Conservation (phyloP, 2,329 filamentous ascomycete genomes). For the Microsporum canis region DNA sequence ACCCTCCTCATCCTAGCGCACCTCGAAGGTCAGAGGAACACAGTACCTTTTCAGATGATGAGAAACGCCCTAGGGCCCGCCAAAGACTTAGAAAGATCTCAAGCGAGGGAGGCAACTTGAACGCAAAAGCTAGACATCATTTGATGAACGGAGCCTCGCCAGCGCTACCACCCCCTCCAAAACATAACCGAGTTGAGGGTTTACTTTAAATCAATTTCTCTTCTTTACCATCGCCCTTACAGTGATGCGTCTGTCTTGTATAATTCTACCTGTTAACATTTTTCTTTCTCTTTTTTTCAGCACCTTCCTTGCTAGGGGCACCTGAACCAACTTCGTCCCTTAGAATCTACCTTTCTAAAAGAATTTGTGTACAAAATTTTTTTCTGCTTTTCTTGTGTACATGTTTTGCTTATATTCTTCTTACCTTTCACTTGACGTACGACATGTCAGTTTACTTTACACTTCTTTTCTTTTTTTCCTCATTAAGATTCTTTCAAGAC, state of each 20-base stretch:
- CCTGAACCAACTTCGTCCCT: neutral
- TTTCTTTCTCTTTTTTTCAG: constrained; percentile 3
- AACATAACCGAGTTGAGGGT: constrained; percentile 24
- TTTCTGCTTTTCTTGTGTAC: neutral
- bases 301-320: neutral
- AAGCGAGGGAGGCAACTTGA: constrained; percentile 41
- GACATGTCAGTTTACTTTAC: neutral
- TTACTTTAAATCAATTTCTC: constrained; percentile 25
- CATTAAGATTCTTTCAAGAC: neutral
- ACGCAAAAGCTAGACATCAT: constrained; percentile 35
- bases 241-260: neutral
- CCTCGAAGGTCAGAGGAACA: constrained; percentile 22
- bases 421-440: constrained; percentile 3
- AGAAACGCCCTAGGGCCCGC: constrained; percentile 28
- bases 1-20: constrained; percentile 6
- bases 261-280: neutral
- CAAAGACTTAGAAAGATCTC: constrained; percentile 38
- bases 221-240: constrained; percentile 2
- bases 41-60: constrained; percentile 34
- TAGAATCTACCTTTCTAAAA: neutral
- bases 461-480: neutral
- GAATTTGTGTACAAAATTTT: neutral
- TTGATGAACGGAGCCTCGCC: constrained; percentile 22
- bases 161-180: constrained; percentile 23
- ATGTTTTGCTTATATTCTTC: constrained; percentile 5